A percentile compares a stretch with the other conserved stretches of the same genome.
phyloP scores from a whole-genome alignment of 306 rosid genomes.

The Begonia peltatifolia region DNA sequence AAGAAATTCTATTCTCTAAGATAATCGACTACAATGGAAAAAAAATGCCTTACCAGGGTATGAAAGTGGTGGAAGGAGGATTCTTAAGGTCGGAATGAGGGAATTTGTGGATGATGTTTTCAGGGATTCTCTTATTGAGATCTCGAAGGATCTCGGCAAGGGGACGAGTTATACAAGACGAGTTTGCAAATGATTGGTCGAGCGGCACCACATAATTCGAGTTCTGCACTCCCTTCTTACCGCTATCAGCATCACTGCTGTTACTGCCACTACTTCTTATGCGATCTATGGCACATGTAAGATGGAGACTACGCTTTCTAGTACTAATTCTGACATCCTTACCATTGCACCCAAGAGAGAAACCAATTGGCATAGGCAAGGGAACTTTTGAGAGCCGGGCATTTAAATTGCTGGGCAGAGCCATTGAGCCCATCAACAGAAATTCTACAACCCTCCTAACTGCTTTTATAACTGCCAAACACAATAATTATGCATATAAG shows the following conservation, averaged over 20 bases:
- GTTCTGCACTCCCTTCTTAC: conserved; percentile 44
- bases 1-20: neutral
- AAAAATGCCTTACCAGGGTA: conserved; percentile 48
- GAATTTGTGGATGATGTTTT: conserved; percentile 39
- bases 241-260: conserved; percentile 9
- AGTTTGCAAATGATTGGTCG: conserved; percentile 55
- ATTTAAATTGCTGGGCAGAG: neutral
- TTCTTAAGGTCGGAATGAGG: conserved; percentile 13
- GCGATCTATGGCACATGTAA: neutral
- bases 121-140: conserved; percentile 82
- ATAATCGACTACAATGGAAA: neutral
- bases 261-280: conserved; percentile 5
- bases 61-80: conserved; percentile 29
- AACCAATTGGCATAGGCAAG: neutral
- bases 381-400: neutral
- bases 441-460: too few relatives aligned
- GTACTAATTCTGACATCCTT: neutral
- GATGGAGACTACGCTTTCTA: neutral
- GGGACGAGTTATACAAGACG: conserved; percentile 78
- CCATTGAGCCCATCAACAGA: neutral
- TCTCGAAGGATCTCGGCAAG: conserved; percentile 79
- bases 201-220: conserved; percentile 86
- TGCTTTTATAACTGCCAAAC: too few relatives aligned
- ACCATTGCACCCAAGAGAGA: neutral
- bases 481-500: too few relatives aligned